A percentile compares a stretch with the other conserved stretches of the same genome.
phyloP scores from a whole-genome alignment of 2,329 filamentous ascomycete species.

The Pseudocercospora musae region DNA sequence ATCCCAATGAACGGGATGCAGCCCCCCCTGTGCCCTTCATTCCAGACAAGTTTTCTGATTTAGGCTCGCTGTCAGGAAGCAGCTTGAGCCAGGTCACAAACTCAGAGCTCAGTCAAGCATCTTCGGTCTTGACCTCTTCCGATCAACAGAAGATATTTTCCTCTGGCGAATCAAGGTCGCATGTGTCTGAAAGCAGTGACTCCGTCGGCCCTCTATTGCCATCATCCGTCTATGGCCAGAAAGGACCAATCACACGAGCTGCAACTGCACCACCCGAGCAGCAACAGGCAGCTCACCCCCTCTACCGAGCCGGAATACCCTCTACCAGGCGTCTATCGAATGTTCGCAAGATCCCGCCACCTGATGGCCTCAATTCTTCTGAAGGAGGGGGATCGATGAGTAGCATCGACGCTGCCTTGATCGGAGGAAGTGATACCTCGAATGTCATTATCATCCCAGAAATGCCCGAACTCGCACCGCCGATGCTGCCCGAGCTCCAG shows the following conservation, averaged over 20 bases:
- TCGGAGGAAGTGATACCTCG: conserved; percentile 37
- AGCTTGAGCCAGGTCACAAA: conserved; percentile 29
- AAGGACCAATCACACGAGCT: conserved; percentile 39
- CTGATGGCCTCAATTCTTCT: conserved; percentile 31
- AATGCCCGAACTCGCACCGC: conserved; percentile 20
- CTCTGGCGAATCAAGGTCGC: conserved; percentile 38
- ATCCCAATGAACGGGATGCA: conserved; percentile 49
- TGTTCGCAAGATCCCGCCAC: conserved; percentile 44
- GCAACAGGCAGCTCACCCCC: conserved; percentile 31
- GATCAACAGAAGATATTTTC: conserved; percentile 25
- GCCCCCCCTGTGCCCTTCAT: conserved; percentile 55
- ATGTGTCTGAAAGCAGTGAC: conserved; percentile 31
- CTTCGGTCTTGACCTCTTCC: conserved; percentile 9
- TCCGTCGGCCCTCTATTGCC: conserved; percentile 48
- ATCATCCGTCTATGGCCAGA: conserved; percentile 46
- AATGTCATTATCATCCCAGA: conserved; percentile 46
- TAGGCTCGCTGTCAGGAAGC: conserved; percentile 25
- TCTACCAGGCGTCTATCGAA: conserved; percentile 40
- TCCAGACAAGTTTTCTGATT: conserved; percentile 47
- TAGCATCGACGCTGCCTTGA: conserved; percentile 54
- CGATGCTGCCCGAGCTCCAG: conserved; percentile 56
- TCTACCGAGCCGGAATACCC: conserved; percentile 34
- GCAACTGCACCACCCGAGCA: conserved; percentile 50
- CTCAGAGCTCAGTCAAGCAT: conserved; percentile 30
- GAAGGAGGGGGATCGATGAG: conserved; percentile 12